Conservation (phyloP, 441 rosid species). For the Hura crepitans region DNA sequence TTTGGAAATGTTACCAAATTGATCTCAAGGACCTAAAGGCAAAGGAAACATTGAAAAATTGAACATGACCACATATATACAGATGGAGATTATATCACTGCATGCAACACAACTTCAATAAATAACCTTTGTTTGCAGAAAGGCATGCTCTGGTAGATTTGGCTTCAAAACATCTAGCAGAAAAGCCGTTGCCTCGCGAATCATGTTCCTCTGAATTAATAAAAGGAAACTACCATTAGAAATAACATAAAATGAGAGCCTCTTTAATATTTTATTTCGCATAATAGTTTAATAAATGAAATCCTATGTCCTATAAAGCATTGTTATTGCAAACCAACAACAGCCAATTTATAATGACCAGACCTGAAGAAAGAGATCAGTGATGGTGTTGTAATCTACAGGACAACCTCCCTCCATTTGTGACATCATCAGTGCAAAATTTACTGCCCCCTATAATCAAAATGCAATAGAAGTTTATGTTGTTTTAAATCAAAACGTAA, state of each 20-base stretch:
- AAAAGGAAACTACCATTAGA: neutral
- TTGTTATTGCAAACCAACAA: neutral
- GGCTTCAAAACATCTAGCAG: slow-evolving; percentile 98
- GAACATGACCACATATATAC: slow-evolving; percentile 14
- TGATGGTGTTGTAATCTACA: slow-evolving; percentile 92
- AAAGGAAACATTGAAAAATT: slow-evolving; percentile 22
- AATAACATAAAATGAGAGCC: neutral
- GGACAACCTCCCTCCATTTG: slow-evolving; percentile 99
- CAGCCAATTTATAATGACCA: neutral
- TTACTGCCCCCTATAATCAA: slow-evolving; percentile 86
- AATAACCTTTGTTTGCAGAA: slow-evolving; percentile 88
- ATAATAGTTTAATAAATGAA: neutral
- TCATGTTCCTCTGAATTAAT: slow-evolving; percentile 73
- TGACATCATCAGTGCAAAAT: slow-evolving; percentile 99
- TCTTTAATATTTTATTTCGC: neutral
- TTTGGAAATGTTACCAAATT: slow-evolving; percentile 96
- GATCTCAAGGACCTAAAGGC: slow-evolving; percentile 81
- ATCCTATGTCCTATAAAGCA: neutral
- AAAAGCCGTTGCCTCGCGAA: slow-evolving; percentile 99
- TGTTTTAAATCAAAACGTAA: neutral
- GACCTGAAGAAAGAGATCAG: slow-evolving; percentile 99
- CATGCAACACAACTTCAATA: slow-evolving; percentile 7
- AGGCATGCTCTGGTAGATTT: slow-evolving; percentile 90
- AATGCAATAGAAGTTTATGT: neutral
- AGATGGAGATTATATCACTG: slow-evolving; percentile 4